phyloP scores from a whole-genome alignment of 2,329 filamentous ascomycete species.

The Chrysosphaeria jannelii region DNA sequence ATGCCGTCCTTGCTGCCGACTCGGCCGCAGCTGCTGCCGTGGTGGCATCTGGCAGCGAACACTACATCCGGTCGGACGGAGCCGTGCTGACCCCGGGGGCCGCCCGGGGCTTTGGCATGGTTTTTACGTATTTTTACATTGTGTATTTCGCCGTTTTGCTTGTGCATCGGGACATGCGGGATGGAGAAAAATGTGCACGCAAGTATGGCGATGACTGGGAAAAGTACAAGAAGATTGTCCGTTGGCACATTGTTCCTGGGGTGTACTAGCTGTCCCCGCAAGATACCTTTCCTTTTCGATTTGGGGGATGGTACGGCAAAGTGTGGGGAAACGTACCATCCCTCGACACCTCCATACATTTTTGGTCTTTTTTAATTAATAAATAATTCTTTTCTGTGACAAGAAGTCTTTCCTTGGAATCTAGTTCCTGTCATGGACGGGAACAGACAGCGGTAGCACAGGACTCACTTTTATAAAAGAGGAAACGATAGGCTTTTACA shows the following conservation, averaged over 20 bases:
- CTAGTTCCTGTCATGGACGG: too few species aligned
- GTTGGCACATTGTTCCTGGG: conserved; percentile 55
- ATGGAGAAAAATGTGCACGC: conserved; percentile 67
- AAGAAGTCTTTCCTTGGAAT: too few species aligned
- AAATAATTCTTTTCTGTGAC: too few species aligned
- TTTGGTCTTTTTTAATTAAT: too few species aligned
- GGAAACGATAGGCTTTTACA: too few species aligned
- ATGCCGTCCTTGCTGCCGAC: conserved; percentile 31
- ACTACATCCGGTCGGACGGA: conserved; percentile 23
- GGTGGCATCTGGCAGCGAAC: conserved; percentile 13
- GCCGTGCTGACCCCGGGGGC: conserved; percentile 39
- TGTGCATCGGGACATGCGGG: conserved; percentile 58
- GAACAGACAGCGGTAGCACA: too few species aligned
- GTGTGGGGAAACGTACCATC: too few species aligned
- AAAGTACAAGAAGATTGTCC: conserved; percentile 56
- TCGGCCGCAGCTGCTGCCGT: conserved; percentile 16
- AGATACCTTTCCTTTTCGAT: too few species aligned
- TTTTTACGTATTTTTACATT: conserved; percentile 85
- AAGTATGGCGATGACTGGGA: conserved; percentile 92
- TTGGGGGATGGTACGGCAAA: too few species aligned
- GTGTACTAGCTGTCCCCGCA: conserved; percentile 51
- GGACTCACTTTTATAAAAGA: too few species aligned
- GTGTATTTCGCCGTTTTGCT: conserved; percentile 72
- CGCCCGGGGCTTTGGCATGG: conserved; percentile 54
- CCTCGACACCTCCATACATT: too few species aligned